Conservation (phyloP, 306 rosid species). For the Cucurbita argyrosperma region DNA sequence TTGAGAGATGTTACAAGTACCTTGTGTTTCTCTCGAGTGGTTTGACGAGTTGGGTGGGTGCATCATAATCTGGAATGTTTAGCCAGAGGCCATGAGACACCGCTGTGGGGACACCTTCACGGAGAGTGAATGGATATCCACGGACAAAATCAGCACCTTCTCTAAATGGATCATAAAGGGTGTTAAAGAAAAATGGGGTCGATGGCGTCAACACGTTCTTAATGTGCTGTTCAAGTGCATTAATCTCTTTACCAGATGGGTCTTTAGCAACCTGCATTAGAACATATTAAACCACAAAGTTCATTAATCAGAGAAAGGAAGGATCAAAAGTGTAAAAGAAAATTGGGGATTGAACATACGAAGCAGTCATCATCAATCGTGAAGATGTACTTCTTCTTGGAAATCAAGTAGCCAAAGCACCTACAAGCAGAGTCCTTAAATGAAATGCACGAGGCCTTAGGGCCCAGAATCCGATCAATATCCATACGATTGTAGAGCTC, state of each 20-base stretch:
- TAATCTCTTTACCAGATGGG: slow-evolving; percentile 59
- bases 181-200: slow-evolving; percentile 73
- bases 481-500: slow-evolving; percentile 59
- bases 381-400: slow-evolving; percentile 75
- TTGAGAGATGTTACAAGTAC: slow-evolving; percentile 9
- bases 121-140: slow-evolving; percentile 71
- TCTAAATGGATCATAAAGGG: slow-evolving; percentile 73
- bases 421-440: slow-evolving; percentile 84
- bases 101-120: slow-evolving; percentile 65
- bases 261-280: slow-evolving; percentile 61
- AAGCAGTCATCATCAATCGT: slow-evolving; percentile 88
- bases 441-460: slow-evolving; percentile 60
- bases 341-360: slow-evolving; percentile 19
- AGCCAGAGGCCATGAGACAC: slow-evolving; percentile 86
- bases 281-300: neutral
- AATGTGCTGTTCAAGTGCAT: slow-evolving; percentile 68
- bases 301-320: neutral
- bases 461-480: slow-evolving; percentile 42
- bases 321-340: neutral
- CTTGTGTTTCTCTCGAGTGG: slow-evolving; percentile 68
- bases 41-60: slow-evolving; percentile 84
- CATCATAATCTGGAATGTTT: slow-evolving; percentile 80
- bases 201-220: slow-evolving; percentile 63
- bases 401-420: slow-evolving; percentile 56
- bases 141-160: slow-evolving; percentile 76